phyloP scores from a whole-genome alignment of 140 eudicot species.

The Oenanthe javanica region DNA sequence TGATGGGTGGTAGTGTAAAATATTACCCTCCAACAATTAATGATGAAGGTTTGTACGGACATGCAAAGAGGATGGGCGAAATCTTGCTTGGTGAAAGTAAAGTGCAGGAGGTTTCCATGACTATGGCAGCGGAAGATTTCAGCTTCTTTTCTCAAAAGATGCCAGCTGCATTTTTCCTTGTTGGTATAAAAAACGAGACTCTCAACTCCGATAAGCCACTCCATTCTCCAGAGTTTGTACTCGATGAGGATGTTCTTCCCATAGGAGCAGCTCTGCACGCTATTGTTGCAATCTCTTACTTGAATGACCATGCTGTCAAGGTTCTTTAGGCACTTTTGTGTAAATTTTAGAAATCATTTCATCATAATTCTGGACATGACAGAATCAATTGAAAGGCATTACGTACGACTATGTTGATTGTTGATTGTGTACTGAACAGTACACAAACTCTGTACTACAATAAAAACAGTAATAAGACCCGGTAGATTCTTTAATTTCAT shows the following conservation, averaged over 20 bases:
- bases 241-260: conserved; percentile 60
- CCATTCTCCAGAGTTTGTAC: conserved; percentile 50
- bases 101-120: conserved; percentile 15
- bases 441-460: too few species aligned
- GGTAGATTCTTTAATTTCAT: background rate
- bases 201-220: conserved; percentile 10
- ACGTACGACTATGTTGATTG: too few species aligned
- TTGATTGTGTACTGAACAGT: background rate
- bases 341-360: background rate
- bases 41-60: conserved; percentile 26
- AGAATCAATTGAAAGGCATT: background rate
- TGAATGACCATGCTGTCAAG: conserved; percentile 31
- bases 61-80: conserved; percentile 36
- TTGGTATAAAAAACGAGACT: conserved; percentile 27
- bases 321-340: background rate
- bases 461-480: background rate
- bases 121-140: conserved; percentile 56
- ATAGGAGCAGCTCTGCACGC: conserved; percentile 74
- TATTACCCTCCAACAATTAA: conserved; percentile 38
- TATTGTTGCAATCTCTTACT: conserved; percentile 53
- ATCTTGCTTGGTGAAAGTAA: conserved; percentile 32
- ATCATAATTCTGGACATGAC: background rate
- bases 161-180: conserved; percentile 32
- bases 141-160: conserved; percentile 45
- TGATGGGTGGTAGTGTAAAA: conserved; percentile 20